Evolutionary conservation across 306 rosid species (phyloP).

Genomic region (Prunus armeniaca): DNA sequence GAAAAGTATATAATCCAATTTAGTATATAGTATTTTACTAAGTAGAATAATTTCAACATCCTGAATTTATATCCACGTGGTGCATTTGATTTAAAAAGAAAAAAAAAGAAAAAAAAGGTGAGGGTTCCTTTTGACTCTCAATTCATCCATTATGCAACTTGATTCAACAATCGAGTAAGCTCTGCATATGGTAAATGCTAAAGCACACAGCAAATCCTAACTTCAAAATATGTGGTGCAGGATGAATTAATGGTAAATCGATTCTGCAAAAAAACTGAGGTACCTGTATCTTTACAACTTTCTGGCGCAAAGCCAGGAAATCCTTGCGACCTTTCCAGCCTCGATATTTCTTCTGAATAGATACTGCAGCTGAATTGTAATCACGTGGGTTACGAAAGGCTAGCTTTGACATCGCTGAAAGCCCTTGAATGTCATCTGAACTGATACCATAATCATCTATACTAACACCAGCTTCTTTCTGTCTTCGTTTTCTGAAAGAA

Average conservation of each 20-base stretch:
- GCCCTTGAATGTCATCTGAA: slow-evolving; percentile 49
- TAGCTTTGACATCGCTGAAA: slow-evolving; percentile 62
- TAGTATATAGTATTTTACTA: background rate
- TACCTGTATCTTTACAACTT: slow-evolving; percentile 95
- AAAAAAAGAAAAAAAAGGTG: background rate
- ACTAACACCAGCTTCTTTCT: slow-evolving; percentile 38
- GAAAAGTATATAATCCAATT: background rate
- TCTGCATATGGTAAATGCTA: background rate
- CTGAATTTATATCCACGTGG: background rate
- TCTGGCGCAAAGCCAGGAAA: slow-evolving; percentile 68
- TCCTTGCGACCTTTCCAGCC: slow-evolving; percentile 88
- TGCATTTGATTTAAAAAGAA: background rate
- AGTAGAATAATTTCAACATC: background rate
- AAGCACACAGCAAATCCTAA: background rate
- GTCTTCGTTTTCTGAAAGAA: slow-evolving; percentile 63
- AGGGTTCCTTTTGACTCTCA: background rate
- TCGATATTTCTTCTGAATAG: slow-evolving; percentile 89
- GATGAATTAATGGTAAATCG: no score
- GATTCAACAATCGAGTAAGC: background rate
- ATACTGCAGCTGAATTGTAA: slow-evolving; percentile 72
- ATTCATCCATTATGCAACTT: background rate
- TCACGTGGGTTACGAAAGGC: slow-evolving; percentile 58
- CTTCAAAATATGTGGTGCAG: background rate
- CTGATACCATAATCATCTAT: slow-evolving; percentile 43
- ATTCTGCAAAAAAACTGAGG: background rate